A percentile compares a stretch with the other conserved stretches of the same genome.
These are phyloP conservation scores for Insectozyma bohioensis DNA, from an alignment of 1,139 yeast species.

Conservation along the genomic window DNA sequence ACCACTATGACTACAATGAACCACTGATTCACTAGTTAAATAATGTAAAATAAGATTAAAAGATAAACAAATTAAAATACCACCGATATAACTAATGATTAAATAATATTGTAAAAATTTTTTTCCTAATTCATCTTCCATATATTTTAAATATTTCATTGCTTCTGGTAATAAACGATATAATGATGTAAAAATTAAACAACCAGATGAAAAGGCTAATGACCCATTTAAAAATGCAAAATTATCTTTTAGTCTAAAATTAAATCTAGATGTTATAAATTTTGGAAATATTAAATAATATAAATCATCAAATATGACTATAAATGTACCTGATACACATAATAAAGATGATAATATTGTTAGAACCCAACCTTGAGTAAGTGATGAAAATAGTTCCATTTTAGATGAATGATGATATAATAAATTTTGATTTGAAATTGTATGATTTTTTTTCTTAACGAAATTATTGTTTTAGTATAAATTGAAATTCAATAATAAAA, in stretches of 20 bases:
- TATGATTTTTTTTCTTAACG: too few relatives aligned
- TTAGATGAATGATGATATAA: too few relatives aligned
- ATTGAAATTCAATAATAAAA: too few relatives aligned
- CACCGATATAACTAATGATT: constrained; percentile 53
- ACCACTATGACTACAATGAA: constrained; percentile 74
- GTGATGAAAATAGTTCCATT: constrained; percentile 4
- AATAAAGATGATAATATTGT: constrained; percentile 56
- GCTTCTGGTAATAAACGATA: constrained; percentile 74
- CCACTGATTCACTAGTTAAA: constrained; percentile 76
- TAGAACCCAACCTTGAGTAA: constrained; percentile 53
- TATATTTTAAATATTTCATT: constrained; percentile 25
- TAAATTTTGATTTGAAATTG: too few relatives aligned
- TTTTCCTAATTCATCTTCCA: constrained; percentile 8
- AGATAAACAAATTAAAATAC: constrained; percentile 57
- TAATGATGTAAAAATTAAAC: constrained; percentile 72
- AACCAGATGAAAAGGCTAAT: constrained; percentile 74
- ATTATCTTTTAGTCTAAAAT: constrained; percentile 60
- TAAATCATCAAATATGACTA: constrained; percentile 52
- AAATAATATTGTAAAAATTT: constrained; percentile 32
- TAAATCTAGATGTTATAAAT: constrained; percentile 36
- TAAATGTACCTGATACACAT: constrained; percentile 58
- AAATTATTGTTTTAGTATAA: too few relatives aligned
- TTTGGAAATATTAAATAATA: constrained; percentile 42
- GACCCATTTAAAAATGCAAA: constrained; percentile 63
- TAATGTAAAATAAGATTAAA: constrained; percentile 69